phyloP scores from a whole-genome alignment of 345 rosid species.

The Limnanthes douglasii region DNA sequence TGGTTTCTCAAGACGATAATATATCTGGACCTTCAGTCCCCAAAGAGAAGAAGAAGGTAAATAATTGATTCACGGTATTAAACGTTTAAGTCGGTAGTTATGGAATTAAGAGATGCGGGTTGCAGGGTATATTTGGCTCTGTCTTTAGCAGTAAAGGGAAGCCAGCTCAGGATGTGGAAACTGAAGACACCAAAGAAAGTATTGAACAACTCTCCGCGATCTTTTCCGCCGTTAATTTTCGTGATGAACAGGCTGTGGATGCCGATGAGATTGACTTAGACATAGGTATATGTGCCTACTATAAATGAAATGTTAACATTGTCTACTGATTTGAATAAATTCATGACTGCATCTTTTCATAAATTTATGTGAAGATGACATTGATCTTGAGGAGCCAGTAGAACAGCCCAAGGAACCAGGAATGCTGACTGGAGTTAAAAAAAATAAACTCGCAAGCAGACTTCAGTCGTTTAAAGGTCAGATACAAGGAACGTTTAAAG shows the following conservation, averaged over 20 bases:
- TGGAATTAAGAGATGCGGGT: too few relatives aligned
- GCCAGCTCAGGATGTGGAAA: slow-evolving; percentile 31
- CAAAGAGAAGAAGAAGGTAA: slow-evolving; percentile 76
- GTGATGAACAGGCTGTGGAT: slow-evolving; percentile 17
- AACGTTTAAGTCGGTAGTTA: too few relatives aligned
- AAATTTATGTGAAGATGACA: slow-evolving; percentile 46
- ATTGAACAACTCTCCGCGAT: slow-evolving; percentile 39
- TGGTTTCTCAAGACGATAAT: slow-evolving; percentile 21
- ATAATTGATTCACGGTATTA: neutral
- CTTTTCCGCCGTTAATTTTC: slow-evolving; percentile 51
- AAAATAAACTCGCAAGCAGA: slow-evolving; percentile 59
- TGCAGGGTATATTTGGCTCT: slow-evolving; percentile 78
- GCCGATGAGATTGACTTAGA: slow-evolving; percentile 34
- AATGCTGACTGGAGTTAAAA: slow-evolving; percentile 42
- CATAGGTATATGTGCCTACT: slow-evolving; percentile 32
- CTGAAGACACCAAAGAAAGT: slow-evolving; percentile 52
- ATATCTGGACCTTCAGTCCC: slow-evolving; percentile 16
- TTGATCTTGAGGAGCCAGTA: slow-evolving; percentile 39
- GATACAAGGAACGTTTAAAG: too few relatives aligned
- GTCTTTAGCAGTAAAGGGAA: slow-evolving; percentile 53
- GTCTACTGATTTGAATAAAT: neutral
- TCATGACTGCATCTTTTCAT: too few relatives aligned
- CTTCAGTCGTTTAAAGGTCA: slow-evolving; percentile 52
- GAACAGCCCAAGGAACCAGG: slow-evolving; percentile 61
- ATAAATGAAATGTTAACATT: neutral